Percentiles rank a stretch among this genome's conserved stretches.
phyloP scores from a whole-genome alignment of 2,329 filamentous ascomycete genomes.

The Diaporthe australafricana region DNA sequence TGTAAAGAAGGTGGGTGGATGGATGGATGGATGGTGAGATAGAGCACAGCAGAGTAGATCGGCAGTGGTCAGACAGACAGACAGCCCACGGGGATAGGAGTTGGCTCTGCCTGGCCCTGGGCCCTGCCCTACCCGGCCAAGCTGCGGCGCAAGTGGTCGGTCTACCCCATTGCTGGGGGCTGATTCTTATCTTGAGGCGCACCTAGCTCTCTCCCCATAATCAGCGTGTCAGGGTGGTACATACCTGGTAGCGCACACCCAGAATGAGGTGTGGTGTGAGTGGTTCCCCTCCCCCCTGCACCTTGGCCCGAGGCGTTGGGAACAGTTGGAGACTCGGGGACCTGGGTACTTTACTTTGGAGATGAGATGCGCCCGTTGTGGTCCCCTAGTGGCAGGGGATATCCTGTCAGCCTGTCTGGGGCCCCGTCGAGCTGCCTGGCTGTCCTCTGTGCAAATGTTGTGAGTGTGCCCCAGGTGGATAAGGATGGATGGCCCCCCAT shows the following conservation, averaged over 20 bases:
- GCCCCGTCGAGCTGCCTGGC: neutral
- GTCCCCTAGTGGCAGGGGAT: neutral
- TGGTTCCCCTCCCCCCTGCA: neutral
- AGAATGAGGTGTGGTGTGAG: neutral
- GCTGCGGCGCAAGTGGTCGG: conserved; percentile 23
- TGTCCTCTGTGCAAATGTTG: no score
- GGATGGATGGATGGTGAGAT: neutral
- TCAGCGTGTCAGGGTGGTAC: neutral
- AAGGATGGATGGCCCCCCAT: no score
- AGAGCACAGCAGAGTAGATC: neutral
- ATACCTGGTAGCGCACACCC: neutral
- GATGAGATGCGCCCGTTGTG: neutral
- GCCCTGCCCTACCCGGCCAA: neutral
- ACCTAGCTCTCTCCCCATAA: neutral
- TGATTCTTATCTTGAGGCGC: conserved; percentile 6
- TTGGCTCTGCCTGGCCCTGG: neutral
- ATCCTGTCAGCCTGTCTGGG: neutral
- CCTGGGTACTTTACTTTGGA: neutral
- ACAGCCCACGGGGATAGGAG: conserved; percentile 19
- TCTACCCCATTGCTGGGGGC: conserved; percentile 2
- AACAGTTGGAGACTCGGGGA: neutral
- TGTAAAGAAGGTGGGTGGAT: neutral
- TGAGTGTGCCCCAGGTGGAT: no score
- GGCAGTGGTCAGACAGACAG: neutral
- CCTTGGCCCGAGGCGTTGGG: conserved; percentile 14